Evolutionary conservation across 2,329 filamentous ascomycete genomes (phyloP).

Genomic region (Phaeosphaeria sp.): DNA sequence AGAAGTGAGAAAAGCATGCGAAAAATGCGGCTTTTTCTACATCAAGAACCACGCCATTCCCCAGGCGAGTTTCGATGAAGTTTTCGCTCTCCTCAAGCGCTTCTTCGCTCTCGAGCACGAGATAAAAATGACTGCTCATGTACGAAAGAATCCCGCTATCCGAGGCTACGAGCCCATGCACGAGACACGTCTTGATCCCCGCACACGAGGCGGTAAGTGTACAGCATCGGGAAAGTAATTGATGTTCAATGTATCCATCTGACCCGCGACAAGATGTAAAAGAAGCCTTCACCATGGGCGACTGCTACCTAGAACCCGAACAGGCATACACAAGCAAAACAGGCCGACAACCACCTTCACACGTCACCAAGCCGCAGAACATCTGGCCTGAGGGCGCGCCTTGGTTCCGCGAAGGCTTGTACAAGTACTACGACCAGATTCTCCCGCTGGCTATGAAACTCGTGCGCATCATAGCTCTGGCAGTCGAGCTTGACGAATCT

Average conservation of each 20-base stretch:
- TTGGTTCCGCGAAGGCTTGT: neutral
- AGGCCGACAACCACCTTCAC: neutral
- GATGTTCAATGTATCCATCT: neutral
- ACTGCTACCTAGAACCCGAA: neutral
- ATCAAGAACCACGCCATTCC: conserved; percentile 1
- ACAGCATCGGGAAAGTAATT: neutral
- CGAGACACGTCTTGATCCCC: neutral
- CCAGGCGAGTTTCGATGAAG: neutral
- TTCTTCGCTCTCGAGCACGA: neutral
- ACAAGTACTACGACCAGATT: neutral
- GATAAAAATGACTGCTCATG: neutral
- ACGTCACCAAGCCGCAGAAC: neutral
- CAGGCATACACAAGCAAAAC: neutral
- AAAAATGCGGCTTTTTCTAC: conserved; percentile 2
- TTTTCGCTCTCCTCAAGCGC: neutral
- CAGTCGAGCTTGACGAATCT: neutral
- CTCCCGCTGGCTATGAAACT: neutral
- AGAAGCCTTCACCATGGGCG: conserved; percentile 1
- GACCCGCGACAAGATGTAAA: neutral
- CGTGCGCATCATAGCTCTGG: neutral
- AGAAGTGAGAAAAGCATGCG: neutral
- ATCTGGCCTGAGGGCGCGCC: neutral
- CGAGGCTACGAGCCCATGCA: conserved; percentile 1
- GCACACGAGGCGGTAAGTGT: neutral
- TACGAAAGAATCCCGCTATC: conserved; percentile 1